Conservation (phyloP, 192 early-diverging fungal species). For the Physocladia obscura region DNA sequence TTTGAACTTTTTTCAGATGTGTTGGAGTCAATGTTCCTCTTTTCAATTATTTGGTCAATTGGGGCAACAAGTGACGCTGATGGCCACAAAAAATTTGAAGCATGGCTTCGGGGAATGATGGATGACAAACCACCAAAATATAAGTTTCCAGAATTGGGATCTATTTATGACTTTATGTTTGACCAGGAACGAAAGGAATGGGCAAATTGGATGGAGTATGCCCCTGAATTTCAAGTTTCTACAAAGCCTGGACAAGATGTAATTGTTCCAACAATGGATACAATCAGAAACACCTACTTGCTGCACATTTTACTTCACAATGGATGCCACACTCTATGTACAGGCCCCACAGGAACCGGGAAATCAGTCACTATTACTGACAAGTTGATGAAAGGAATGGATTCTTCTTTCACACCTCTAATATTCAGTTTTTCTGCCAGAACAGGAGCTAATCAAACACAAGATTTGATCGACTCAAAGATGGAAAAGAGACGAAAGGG, state of each 20-base stretch:
- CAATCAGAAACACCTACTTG: conserved; percentile 58
- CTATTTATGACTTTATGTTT: conserved; percentile 58
- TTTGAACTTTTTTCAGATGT: conserved; percentile 38
- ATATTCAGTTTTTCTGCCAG: conserved; percentile 62
- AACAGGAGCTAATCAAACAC: conserved; percentile 61
- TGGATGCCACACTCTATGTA: conserved; percentile 53
- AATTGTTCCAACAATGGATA: conserved; percentile 64
- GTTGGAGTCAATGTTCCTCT: conserved; percentile 56
- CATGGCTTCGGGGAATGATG: conserved; percentile 42
- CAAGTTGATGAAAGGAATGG: conserved; percentile 57
- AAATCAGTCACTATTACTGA: conserved; percentile 64
- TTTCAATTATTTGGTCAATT: conserved; percentile 62
- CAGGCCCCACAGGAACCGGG: conserved; percentile 62
- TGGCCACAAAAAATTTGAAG: conserved; percentile 57
- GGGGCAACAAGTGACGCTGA: conserved; percentile 57
- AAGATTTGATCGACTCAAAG: conserved; percentile 65
- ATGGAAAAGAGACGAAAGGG: conserved; percentile 64
- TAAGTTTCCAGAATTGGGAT: conserved; percentile 42
- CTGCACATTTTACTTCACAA: conserved; percentile 53
- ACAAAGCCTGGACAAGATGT: conserved; percentile 41
- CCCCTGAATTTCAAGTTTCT: conserved; percentile 47
- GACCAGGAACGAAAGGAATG: conserved; percentile 43
- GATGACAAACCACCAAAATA: conserved; percentile 8
- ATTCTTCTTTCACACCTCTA: conserved; percentile 45
- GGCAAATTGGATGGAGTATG: conserved; percentile 54